Conservation (phyloP, 108 stramenopile species). For the Skeletonema potamos region DNA sequence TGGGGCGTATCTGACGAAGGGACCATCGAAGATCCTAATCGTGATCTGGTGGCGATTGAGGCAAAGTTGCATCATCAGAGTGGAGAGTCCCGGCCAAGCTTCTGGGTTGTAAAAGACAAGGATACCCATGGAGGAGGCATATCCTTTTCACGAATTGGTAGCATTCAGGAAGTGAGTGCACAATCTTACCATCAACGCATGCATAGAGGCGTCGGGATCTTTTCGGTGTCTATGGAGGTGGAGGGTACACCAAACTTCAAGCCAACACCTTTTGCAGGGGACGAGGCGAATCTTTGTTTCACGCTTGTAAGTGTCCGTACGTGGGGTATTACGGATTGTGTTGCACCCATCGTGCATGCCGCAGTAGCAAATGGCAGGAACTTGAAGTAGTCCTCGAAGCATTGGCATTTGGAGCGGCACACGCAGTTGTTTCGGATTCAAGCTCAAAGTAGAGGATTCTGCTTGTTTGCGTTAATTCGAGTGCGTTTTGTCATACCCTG, state of each 20-base stretch:
- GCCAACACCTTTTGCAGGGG: neutral
- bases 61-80: neutral
- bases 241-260: neutral
- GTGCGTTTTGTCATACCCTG: too few relatives aligned
- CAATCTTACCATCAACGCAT: neutral
- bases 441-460: too few relatives aligned
- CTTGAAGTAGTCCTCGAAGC: too few relatives aligned
- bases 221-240: neutral
- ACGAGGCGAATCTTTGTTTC: neutral
- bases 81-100: neutral
- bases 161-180: neutral
- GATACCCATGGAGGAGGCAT: neutral
- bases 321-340: neutral
- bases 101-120: neutral
- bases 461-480: too few relatives aligned
- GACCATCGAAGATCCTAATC: neutral
- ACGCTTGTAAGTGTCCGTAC: neutral
- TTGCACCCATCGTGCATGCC: neutral
- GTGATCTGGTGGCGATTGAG: neutral
- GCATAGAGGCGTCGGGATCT: neutral
- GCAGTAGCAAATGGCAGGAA: neutral
- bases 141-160: neutral
- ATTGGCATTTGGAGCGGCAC: too few relatives aligned
- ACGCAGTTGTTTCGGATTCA: too few relatives aligned
- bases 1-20: neutral